Evolutionary conservation across 768 basidiomycete genomes (phyloP), one percentile per base, ranked within the genome.

Genomic region (Calocybe indica): DNA sequence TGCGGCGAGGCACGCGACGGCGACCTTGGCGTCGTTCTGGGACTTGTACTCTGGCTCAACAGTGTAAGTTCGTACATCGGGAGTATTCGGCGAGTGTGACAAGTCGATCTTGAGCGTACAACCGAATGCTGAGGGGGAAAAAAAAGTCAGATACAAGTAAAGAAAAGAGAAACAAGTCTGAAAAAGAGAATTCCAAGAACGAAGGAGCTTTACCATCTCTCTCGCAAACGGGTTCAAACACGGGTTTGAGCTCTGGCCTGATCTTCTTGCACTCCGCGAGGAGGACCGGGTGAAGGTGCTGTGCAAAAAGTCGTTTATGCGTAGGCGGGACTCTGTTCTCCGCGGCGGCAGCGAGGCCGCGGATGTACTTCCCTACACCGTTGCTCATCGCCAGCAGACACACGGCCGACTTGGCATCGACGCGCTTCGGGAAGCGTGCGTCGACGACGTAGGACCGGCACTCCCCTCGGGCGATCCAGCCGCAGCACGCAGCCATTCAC

Each of bases 351-450:
- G 62, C 61, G 32, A 81, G 59, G 4, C 62, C 58, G 12, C 76
- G 79, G 38, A 84, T 74, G 53, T 81, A 80, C 14, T 70, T 62
- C 5, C 79, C 80, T 7, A 82, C 65, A 7, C 80, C 81, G 51
- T 79, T 73, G 2, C 82, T 79, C 59, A 88, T 76, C 0, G 84
- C 86, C 11, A 79, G 66, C 15, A 88, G 61, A 50, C 76, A 79
- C 2, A 79, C 86, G 0, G 85, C 87, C 0, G 74, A 70, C 60
- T 83, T 85, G n/a, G 85, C 85, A 45, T 88, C 85, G 0, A 65
- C 62, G 3, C 78, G 78, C 55, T 78, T 83, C 2, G 68, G 54
- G 52, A 87, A 87, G 11, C 69, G 67, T 0, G 80, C 67, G n/a
- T 86, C 84, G 29, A 83, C 81, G 5, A 88, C 59, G 53, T 72